Conservation (phyloP, 345 rosid genomes). For the Acer campestre region DNA sequence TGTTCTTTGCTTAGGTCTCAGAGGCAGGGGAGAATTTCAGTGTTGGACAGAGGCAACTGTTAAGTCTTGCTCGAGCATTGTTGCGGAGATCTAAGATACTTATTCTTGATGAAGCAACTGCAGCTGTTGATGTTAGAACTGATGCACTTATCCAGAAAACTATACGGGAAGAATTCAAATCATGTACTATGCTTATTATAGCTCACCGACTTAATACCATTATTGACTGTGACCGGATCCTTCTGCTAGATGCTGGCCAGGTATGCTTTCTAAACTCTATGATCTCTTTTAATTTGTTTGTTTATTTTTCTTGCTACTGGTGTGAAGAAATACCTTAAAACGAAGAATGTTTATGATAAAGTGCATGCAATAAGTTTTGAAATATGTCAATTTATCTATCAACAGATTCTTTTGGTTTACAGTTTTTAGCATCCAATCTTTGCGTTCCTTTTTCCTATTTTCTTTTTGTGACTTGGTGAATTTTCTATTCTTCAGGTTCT, state of each 20-base stretch:
- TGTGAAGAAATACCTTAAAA: not conserved
- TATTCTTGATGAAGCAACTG: conserved; percentile 98
- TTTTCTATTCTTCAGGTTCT: conserved; percentile 58
- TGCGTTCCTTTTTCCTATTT: not conserved
- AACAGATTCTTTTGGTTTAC: not conserved
- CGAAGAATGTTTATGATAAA: conserved; percentile 3
- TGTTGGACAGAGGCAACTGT: conserved; percentile 94
- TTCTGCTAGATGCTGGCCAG: conserved; percentile 91
- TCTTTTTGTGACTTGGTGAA: conserved; percentile 4
- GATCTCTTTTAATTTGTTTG: not conserved
- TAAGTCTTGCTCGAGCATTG: conserved; percentile 97
- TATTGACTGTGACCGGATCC: conserved; percentile 89
- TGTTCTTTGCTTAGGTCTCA: conserved; percentile 53
- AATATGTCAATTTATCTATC: not conserved
- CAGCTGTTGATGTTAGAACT: conserved; percentile 98
- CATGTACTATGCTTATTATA: conserved; percentile 95
- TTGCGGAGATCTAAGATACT: conserved; percentile 96
- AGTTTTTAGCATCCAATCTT: not conserved
- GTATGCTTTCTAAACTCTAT: conserved; percentile 37
- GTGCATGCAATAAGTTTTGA: not conserved
- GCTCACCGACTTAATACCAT: conserved; percentile 98
- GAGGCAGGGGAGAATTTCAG: conserved; percentile 99
- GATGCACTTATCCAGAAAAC: conserved; percentile 99
- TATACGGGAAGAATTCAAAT: conserved; percentile 91
- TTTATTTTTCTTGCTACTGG: not conserved